Percentiles rank a stretch among this genome's conserved stretches.
These are phyloP conservation scores for Candida patagonica DNA, from an alignment of 805 yeast species.

Conservation along the genomic window DNA sequence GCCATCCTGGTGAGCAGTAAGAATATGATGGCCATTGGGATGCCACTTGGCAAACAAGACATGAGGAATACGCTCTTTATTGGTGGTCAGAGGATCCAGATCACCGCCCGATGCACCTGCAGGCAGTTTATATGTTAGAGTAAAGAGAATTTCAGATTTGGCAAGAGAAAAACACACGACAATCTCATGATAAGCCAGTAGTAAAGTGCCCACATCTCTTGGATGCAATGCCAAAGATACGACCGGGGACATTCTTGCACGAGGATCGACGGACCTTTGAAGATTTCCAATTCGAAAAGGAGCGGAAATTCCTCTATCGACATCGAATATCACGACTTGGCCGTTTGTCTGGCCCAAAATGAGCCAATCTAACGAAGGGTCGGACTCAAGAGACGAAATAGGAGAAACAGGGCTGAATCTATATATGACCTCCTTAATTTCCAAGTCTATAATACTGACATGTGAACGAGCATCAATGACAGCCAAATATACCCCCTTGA, in stretches of 20 bases:
- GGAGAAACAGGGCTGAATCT: conserved; percentile 54
- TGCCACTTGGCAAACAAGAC: conserved; percentile 62
- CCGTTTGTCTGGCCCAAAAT: conserved; percentile 77
- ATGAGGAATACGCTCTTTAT: conserved; percentile 31
- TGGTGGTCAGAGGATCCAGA: conserved; percentile 18
- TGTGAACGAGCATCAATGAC: conserved; percentile 55
- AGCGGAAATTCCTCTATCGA: conserved; percentile 65
- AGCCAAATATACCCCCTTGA: conserved; percentile 74
- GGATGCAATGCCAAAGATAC: conserved; percentile 72
- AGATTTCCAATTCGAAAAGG: conserved; percentile 60
- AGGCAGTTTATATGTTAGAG: conserved; percentile 53
- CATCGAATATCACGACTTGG: conserved; percentile 58
- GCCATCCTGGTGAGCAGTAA: conserved; percentile 74
- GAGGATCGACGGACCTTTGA: conserved; percentile 54
- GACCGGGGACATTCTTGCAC: conserved; percentile 55
- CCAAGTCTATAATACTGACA: conserved; percentile 61
- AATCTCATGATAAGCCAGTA: conserved; percentile 62
- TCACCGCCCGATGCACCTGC: conserved; percentile 70
- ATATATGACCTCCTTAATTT: conserved; percentile 50
- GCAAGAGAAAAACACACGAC: conserved; percentile 64
- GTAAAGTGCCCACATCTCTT: conserved; percentile 69
- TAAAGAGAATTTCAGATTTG: conserved; percentile 45
- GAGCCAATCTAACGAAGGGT: conserved; percentile 85
- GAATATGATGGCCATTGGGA: conserved; percentile 83
- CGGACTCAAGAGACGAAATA: conserved; percentile 63